phyloP scores from a whole-genome alignment of 2,329 filamentous ascomycete species.

The Hypoxylon sp. region DNA sequence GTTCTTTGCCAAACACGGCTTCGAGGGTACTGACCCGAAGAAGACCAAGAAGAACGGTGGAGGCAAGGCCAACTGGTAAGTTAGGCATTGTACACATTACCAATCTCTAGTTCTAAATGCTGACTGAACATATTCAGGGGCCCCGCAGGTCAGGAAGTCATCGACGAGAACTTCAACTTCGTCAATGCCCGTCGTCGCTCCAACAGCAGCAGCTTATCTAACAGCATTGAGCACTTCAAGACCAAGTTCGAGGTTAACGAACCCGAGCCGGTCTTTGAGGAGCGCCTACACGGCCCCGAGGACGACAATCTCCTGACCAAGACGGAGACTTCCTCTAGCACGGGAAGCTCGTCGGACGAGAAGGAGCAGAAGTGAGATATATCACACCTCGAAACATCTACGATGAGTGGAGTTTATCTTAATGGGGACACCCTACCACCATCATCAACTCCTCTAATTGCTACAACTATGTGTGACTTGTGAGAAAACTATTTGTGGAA shows the following conservation, averaged over 20 bases:
- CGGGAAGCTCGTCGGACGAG: slow-evolving; percentile 71
- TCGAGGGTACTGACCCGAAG: slow-evolving; percentile 85
- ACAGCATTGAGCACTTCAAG: slow-evolving; percentile 84
- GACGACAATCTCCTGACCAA: slow-evolving; percentile 71
- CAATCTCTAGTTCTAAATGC: slow-evolving; percentile 26
- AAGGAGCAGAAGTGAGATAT: slow-evolving; percentile 51
- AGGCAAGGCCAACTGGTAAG: slow-evolving; percentile 95
- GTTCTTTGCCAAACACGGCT: slow-evolving; percentile 92
- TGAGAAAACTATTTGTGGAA: slow-evolving; percentile 24
- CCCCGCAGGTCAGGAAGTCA: slow-evolving; percentile 83
- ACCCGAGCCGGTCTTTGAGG: slow-evolving; percentile 91
- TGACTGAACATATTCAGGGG: slow-evolving; percentile 73
- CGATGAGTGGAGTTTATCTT: background rate
- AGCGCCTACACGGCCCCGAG: slow-evolving; percentile 80
- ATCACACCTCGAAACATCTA: background rate
- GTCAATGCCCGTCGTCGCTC: slow-evolving; percentile 90
- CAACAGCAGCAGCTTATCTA: slow-evolving; percentile 85
- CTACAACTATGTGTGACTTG: slow-evolving; percentile 42
- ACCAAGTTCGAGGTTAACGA: slow-evolving; percentile 97
- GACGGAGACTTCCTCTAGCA: slow-evolving; percentile 72
- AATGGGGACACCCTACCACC: slow-evolving; percentile 3
- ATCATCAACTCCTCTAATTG: slow-evolving; percentile 37
- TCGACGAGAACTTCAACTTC: slow-evolving; percentile 87
- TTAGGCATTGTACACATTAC: slow-evolving; percentile 27
- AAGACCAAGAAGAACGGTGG: slow-evolving; percentile 97